Percentiles rank a stretch among this genome's conserved stretches.
Conservation (phyloP, 164 flowering plant genomes). For the Liquidambar formosana region DNA sequence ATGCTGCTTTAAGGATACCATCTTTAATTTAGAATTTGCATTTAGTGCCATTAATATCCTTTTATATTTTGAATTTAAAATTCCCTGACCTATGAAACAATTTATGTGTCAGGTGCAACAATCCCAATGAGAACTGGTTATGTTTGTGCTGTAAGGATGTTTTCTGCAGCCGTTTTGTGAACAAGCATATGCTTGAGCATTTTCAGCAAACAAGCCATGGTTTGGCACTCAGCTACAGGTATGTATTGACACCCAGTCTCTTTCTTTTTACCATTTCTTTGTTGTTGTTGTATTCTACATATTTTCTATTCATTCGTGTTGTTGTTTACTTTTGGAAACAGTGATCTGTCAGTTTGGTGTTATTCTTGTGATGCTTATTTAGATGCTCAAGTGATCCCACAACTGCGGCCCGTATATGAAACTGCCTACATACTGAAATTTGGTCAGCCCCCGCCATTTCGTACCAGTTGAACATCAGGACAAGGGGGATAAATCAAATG, state of each 20-base stretch:
- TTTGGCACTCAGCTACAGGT: constrained; percentile 89
- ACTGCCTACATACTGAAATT: constrained; percentile 76
- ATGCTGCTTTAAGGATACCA: too few species aligned
- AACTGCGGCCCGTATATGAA: constrained; percentile 62
- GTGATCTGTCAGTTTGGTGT: constrained; percentile 96
- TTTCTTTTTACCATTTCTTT: neutral
- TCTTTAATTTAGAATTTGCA: neutral
- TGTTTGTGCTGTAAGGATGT: constrained; percentile 86
- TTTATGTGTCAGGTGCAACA: constrained; percentile 51
- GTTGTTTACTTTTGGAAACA: constrained; percentile 26
- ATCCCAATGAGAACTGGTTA: constrained; percentile 82
- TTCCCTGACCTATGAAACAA: neutral
- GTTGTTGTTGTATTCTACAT: neutral
- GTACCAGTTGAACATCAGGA: constrained; percentile 28
- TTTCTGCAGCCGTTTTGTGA: constrained; percentile 86
- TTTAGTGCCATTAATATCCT: neutral
- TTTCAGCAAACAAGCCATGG: constrained; percentile 56
- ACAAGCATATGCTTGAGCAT: constrained; percentile 88
- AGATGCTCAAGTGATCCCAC: constrained; percentile 71
- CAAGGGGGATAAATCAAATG: constrained; percentile 8
- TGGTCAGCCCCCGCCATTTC: constrained; percentile 68
- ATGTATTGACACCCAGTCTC: neutral
- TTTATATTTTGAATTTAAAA: neutral
- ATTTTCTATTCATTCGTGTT: neutral
- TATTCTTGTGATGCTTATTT: constrained; percentile 82